Evolutionary conservation across 352 stramenopile species (phyloP).

Genomic region (Phytophthora citrophthora): DNA sequence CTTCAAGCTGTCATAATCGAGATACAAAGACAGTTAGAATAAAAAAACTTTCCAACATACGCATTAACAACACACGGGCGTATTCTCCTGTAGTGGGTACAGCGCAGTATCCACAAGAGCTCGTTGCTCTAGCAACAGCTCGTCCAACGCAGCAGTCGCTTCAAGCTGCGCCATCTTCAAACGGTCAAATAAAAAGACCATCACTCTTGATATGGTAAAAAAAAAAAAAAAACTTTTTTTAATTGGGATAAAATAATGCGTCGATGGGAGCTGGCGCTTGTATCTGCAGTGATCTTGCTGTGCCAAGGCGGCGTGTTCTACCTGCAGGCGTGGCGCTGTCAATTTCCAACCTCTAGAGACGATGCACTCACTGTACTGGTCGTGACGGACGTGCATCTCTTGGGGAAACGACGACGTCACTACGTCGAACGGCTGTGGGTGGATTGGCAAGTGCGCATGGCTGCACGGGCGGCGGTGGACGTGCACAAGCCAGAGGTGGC

Average conservation of each 20-base stretch:
- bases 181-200: neutral
- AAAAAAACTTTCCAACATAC: neutral
- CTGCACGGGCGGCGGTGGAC: conserved; percentile 48
- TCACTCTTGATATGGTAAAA: too few species aligned
- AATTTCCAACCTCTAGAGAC: conserved; percentile 11
- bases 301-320: conserved; percentile 72
- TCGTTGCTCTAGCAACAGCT: conserved; percentile 55
- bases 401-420: conserved; percentile 68
- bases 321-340: conserved; percentile 50
- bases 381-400: conserved; percentile 76
- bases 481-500: conserved; percentile 62
- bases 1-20: conserved; percentile 33
- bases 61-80: conserved; percentile 24
- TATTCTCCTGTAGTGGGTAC: conserved; percentile 39
- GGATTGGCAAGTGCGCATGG: conserved; percentile 67
- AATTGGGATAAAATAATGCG: conserved; percentile 26
- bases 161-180: conserved; percentile 23
- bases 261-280: conserved; percentile 25
- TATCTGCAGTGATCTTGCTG: conserved; percentile 36
- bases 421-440: conserved; percentile 71
- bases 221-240: too few species aligned
- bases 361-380: conserved; percentile 52
- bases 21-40: too few species aligned
- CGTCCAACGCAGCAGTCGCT: conserved; percentile 39
- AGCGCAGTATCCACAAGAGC: conserved; percentile 45